Evolutionary conservation across 257 asterid species (phyloP).

Genomic region (Nicotiana otophora): DNA sequence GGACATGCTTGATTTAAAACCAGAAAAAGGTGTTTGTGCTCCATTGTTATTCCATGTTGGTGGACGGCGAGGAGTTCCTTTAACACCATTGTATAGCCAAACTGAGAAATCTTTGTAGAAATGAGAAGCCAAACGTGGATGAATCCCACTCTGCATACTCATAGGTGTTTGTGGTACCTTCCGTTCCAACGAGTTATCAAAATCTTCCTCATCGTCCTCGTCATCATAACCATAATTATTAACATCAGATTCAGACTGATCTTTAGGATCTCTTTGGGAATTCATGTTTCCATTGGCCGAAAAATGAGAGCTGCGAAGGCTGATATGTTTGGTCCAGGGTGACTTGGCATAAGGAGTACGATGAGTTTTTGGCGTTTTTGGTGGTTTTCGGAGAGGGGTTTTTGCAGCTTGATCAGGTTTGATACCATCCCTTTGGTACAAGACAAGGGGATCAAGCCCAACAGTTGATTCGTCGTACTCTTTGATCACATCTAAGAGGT

Average conservation of each 20-base stretch:
- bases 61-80: conserved; percentile 63
- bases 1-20: conserved; percentile 31
- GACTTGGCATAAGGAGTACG: conserved; percentile 35
- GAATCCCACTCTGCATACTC: conserved; percentile 41
- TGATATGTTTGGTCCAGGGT: conserved; percentile 47
- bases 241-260: neutral
- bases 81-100: conserved; percentile 74
- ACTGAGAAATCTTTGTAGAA: conserved; percentile 78
- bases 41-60: conserved; percentile 69
- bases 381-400: conserved; percentile 52
- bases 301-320: conserved; percentile 49
- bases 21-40: conserved; percentile 37
- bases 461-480: conserved; percentile 73
- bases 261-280: conserved; percentile 28
- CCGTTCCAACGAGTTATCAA: conserved; percentile 66
- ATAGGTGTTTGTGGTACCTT: conserved; percentile 39
- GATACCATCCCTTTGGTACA: conserved; percentile 63
- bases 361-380: conserved; percentile 28
- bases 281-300: conserved; percentile 32
- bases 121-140: conserved; percentile 72
- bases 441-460: conserved; percentile 69
- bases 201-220: conserved; percentile 42
- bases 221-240: conserved; percentile 27
- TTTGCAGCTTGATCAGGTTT: conserved; percentile 51
- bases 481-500: conserved; percentile 78